A percentile compares a stretch with the other conserved stretches of the same genome.
Evolutionary conservation across 768 basidiomycete genomes (phyloP).

Genomic region (Rubroboletus satanas): DNA sequence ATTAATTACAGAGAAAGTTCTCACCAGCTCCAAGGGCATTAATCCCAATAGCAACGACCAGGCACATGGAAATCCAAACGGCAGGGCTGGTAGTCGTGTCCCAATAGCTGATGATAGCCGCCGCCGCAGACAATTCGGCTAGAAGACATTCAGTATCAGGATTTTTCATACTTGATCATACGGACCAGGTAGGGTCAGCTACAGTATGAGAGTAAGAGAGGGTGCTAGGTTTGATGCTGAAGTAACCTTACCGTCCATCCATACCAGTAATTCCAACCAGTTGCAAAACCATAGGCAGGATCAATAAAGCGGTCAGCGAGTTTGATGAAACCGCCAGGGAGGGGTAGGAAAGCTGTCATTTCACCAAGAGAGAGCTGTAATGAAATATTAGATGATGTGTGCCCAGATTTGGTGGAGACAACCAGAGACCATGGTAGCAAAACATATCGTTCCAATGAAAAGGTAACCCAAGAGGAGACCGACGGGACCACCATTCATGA

Average conservation of each 20-base stretch:
- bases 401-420: background rate
- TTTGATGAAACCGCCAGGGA: constrained; percentile 45
- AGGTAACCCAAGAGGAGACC: constrained; percentile 45
- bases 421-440: constrained; percentile 34
- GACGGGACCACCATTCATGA: constrained; percentile 42
- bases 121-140: constrained; percentile 49
- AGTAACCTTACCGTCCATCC: constrained; percentile 28
- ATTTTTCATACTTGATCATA: background rate
- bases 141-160: constrained; percentile 6
- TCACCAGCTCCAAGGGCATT: constrained; percentile 41
- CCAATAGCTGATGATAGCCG: constrained; percentile 51
- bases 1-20: background rate
- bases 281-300: constrained; percentile 42
- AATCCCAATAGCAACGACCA: constrained; percentile 47
- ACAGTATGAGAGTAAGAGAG: background rate
- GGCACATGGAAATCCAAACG: constrained; percentile 50
- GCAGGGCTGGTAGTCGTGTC: constrained; percentile 38
- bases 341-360: constrained; percentile 44
- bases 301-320: constrained; percentile 48
- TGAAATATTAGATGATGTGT: background rate
- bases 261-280: constrained; percentile 43
- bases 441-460: constrained; percentile 36
- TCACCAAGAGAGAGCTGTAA: constrained; percentile 38
- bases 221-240: background rate
- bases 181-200: constrained; percentile 28